Evolutionary conservation across 805 yeast species (phyloP).

Genomic region (Ascoidea tarda): DNA sequence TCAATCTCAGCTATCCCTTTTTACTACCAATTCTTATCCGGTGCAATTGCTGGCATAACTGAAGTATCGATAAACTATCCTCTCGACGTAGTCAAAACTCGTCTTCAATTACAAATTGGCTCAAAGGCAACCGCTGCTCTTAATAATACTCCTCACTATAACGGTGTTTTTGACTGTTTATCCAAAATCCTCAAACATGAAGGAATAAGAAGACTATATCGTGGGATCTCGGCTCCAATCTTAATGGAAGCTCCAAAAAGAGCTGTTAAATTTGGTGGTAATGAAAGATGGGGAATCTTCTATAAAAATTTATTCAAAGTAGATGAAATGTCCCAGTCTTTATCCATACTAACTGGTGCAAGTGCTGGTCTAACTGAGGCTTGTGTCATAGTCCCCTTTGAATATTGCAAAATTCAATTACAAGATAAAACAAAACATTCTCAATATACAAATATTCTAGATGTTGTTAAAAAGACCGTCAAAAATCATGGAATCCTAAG

Average conservation of each 20-base stretch:
- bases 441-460: conserved; percentile 68
- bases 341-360: conserved; percentile 87
- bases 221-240: conserved; percentile 91
- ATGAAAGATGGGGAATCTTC: conserved; percentile 87
- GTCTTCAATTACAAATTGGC: conserved; percentile 77
- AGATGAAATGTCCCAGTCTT: conserved; percentile 53
- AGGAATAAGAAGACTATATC: conserved; percentile 70
- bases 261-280: conserved; percentile 96
- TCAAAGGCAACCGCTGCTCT: conserved; percentile 20
- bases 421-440: conserved; percentile 62
- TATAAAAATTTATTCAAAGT: conserved; percentile 63
- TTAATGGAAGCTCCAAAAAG: conserved; percentile 98
- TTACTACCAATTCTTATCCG: conserved; percentile 78
- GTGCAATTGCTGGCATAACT: conserved; percentile 95
- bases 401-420: conserved; percentile 81
- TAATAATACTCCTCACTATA: conserved; percentile 40
- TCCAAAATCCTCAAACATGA: conserved; percentile 72
- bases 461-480: conserved; percentile 61
- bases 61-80: conserved; percentile 95
- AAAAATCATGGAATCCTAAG: conserved; percentile 66
- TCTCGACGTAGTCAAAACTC: conserved; percentile 87
- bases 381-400: conserved; percentile 96
- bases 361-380: conserved; percentile 96
- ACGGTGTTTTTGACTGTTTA: conserved; percentile 73
- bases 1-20: conserved; percentile 59